Percentiles rank a stretch among this genome's conserved stretches.
These are phyloP conservation scores for Crassisporium funariophilum DNA, from an alignment of 768 basidiomycete genomes.

Conservation along the genomic window DNA sequence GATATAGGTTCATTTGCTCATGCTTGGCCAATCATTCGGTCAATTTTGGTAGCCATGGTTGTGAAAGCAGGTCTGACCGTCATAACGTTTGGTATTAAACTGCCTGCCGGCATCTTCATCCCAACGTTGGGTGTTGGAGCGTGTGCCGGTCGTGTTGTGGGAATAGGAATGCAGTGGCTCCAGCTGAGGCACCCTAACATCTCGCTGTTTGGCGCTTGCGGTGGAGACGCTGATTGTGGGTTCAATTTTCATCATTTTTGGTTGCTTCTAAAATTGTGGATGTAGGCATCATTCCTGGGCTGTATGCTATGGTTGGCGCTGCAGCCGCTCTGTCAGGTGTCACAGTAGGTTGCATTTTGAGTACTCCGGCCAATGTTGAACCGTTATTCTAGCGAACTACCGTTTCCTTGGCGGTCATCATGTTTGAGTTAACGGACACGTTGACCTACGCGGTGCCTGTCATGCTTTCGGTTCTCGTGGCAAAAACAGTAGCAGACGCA, in stretches of 20 bases:
- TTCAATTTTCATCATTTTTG: background rate
- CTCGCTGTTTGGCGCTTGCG: constrained; percentile 65
- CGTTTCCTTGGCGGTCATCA: constrained; percentile 94
- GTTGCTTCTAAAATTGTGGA: background rate
- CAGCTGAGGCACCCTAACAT: constrained; percentile 64
- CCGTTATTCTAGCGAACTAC: constrained; percentile 65
- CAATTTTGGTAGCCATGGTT: constrained; percentile 75
- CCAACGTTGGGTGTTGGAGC: constrained; percentile 95
- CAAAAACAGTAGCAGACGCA: constrained; percentile 87
- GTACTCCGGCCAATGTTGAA: background rate
- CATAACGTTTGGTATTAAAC: constrained; percentile 90
- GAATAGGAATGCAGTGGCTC: constrained; percentile 77
- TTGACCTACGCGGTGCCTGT: constrained; percentile 90
- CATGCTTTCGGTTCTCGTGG: constrained; percentile 86
- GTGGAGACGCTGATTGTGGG: constrained; percentile 65
- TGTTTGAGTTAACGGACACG: constrained; percentile 92
- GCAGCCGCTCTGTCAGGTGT: constrained; percentile 95
- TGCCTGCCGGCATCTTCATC: constrained; percentile 95
- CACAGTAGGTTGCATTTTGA: constrained; percentile 55
- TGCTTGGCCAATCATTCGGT: constrained; percentile 61
- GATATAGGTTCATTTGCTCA: constrained; percentile 57
- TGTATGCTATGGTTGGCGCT: constrained; percentile 96
- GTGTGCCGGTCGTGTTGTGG: constrained; percentile 86
- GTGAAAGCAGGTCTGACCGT: constrained; percentile 82
- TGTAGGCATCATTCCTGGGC: constrained; percentile 76